A percentile compares a stretch with the other conserved stretches of the same genome.
Conservation (phyloP, 2,329 filamentous ascomycete species). For the Magnaporthiopsis poae region DNA sequence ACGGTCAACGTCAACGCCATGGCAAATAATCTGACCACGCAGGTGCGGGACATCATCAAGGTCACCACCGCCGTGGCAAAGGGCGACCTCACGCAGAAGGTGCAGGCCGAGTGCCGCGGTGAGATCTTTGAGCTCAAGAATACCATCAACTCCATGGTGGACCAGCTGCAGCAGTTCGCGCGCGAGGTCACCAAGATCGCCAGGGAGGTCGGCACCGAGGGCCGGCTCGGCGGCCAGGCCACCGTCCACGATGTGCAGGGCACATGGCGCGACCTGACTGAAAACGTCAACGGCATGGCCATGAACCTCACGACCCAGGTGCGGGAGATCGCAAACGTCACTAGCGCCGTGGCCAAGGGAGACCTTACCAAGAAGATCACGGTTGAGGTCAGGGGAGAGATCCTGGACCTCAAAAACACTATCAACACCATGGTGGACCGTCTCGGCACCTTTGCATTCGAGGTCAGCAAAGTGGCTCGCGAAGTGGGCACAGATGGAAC, state of each 20-base stretch:
- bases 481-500: slow-evolving; percentile 95
- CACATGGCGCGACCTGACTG: slow-evolving; percentile 91
- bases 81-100: slow-evolving; percentile 92
- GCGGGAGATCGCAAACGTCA: slow-evolving; percentile 92
- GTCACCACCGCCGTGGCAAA: slow-evolving; percentile 63
- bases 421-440: slow-evolving; percentile 99
- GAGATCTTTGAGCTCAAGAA: slow-evolving; percentile 92
- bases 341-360: slow-evolving; percentile 85
- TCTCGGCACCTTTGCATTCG: slow-evolving; percentile 86
- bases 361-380: slow-evolving; percentile 94
- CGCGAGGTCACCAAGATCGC: slow-evolving; percentile 95
- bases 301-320: slow-evolving; percentile 97
- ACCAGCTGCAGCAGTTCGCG: slow-evolving; percentile 91
- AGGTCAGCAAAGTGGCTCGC: slow-evolving; percentile 88
- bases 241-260: slow-evolving; percentile 93
- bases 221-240: slow-evolving; percentile 84
- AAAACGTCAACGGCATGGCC: slow-evolving; percentile 96
- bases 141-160: slow-evolving; percentile 98
- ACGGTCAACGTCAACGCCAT: slow-evolving; percentile 82
- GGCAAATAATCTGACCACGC: slow-evolving; percentile 77
- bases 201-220: slow-evolving; percentile 91
- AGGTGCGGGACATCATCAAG: slow-evolving; percentile 89
- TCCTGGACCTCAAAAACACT: slow-evolving; percentile 87
- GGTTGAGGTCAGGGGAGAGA: slow-evolving; percentile 87
- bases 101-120: slow-evolving; percentile 82